Evolutionary conservation across 768 basidiomycete species (phyloP), one percentile per base, ranked within the genome.

Genomic region (Lentinula boryana): DNA sequence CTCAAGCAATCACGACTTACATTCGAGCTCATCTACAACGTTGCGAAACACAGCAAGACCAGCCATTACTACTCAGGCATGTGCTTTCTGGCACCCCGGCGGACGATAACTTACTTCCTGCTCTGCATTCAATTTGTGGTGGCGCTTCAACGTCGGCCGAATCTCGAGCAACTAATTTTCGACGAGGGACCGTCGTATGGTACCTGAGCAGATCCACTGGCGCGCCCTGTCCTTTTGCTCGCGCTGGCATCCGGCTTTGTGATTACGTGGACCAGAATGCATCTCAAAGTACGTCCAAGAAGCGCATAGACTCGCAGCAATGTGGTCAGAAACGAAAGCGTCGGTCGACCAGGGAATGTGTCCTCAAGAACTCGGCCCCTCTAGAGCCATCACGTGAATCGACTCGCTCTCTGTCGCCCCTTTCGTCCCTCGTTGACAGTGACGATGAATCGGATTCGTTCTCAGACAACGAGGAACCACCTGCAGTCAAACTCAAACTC

Each of bases 1-100:
- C 85, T 44, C 89, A 92, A 71, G 87, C 89, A 12, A 89, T 92
- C 67, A 89, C 89, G 4, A 88, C 88, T n/a, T 91, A 88, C 69
- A 85, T 91, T 66, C 84, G 90, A 54, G 78, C 79, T 62, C 90
- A 92, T 68, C 78, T 87, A 63, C 75, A 83, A 49, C 86, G 89
- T 53, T 91, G 89, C 64, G 87, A 90, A 56, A 72, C 71, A 5
- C 83, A 89, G 62, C 81, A 88, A 65, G 88, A 90, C 68, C 83
- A 86, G 46, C 88, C 90, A 2, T 81, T 92, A 9, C 83, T 92
- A 41, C 79, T 89, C 36, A 84, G 84, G 32, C 88, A 91, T 67
- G 75, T 79, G 33, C 80, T 91, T 43, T 88, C 89, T 15, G 89
- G 90, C 67, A 89, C 88, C 3, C 70, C 75, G 10, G 76, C 81